Evolutionary conservation across 805 yeast genomes (phyloP), one percentile per base, ranked within the genome.

Genomic region (Wickerhamomyces queroliae): DNA sequence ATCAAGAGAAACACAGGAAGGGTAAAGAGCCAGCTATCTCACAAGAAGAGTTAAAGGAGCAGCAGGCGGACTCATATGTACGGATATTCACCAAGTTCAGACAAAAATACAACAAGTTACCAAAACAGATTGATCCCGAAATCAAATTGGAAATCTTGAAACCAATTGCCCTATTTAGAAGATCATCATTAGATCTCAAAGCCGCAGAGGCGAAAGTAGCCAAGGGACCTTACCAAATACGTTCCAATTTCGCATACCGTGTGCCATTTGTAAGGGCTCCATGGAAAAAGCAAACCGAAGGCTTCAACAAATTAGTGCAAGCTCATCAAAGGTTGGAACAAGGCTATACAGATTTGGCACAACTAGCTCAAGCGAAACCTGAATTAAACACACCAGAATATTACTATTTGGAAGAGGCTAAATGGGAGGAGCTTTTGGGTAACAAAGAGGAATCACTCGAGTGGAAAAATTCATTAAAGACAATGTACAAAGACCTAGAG

Each of bases 381-480:
- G n/a, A n/a, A n/a, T n/a, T n/a, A n/a, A n/a, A n/a, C n/a, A n/a
- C n/a, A n/a, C n/a, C n/a, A n/a, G n/a, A n/a, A n/a, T n/a, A n/a
- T n/a, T n/a, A n/a, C 10, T 33, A 23, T 33, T 13, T 15, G 17
- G 9, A 22, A 16, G 22, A 17, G 16, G 20, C 10, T 15, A 23
- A 24, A 15, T 17, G 19, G 12, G 36, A 32, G n/a, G 21, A 24
- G 11, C 5, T 7, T 6, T 20, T 27, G 17, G 33, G 24, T 17
- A 23, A 30, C 13, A 17, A 12, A 15, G 35, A 18, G n/a, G 25
- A 31, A 13, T n/a, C 10, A 24, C n/a, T n/a, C n/a, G 48, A 48
- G 12, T 64, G 69, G 68, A 37, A 51, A n/a, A 24, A 30, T 7
- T 56, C 59, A 2, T 35, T 61, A 4, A 26, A 38, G 13, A 49